Evolutionary conservation across 2,329 filamentous ascomycete species (phyloP).

Genomic region (Calonectria naviculata): DNA sequence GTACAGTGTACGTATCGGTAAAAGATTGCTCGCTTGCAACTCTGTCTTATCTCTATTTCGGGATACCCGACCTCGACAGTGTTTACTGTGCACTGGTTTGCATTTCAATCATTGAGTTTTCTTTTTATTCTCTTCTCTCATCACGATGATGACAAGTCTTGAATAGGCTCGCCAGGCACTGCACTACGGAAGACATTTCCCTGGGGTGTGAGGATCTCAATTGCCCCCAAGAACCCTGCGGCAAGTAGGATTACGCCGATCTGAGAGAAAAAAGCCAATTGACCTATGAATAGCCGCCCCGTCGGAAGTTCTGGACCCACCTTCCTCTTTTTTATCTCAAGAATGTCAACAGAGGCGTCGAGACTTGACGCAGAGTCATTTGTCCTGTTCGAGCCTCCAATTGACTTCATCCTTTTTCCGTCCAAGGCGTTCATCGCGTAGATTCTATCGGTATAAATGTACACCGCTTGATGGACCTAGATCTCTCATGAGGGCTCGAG

Average conservation of each 20-base stretch:
- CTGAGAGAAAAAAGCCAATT: conserved; percentile 30
- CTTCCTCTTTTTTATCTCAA: conserved; percentile 28
- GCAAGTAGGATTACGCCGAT: conserved; percentile 29
- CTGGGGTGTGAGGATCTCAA: conserved; percentile 25
- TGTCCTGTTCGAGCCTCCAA: conserved; percentile 2
- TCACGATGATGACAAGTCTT: background rate
- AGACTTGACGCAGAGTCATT: conserved; percentile 30
- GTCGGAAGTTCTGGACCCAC: conserved; percentile 25
- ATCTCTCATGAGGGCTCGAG: conserved; percentile 31
- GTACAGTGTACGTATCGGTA: conserved; percentile 32
- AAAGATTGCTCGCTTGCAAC: conserved; percentile 24
- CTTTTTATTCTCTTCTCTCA: background rate
- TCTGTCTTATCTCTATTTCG: conserved; percentile 35
- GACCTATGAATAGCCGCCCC: conserved; percentile 34
- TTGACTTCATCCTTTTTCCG: conserved; percentile 8
- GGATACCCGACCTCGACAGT: conserved; percentile 26
- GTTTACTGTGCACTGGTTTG: conserved; percentile 2
- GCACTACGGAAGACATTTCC: background rate
- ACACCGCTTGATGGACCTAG: conserved; percentile 30
- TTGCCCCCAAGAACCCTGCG: conserved; percentile 27
- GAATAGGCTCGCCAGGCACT: background rate
- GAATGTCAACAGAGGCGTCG: conserved; percentile 23
- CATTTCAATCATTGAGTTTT: conserved; percentile 9
- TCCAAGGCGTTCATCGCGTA: conserved; percentile 23
- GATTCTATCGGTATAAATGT: conserved; percentile 27